Evolutionary conservation across 345 rosid genomes (phyloP).

Genomic region (Rhizophora apiculata): DNA sequence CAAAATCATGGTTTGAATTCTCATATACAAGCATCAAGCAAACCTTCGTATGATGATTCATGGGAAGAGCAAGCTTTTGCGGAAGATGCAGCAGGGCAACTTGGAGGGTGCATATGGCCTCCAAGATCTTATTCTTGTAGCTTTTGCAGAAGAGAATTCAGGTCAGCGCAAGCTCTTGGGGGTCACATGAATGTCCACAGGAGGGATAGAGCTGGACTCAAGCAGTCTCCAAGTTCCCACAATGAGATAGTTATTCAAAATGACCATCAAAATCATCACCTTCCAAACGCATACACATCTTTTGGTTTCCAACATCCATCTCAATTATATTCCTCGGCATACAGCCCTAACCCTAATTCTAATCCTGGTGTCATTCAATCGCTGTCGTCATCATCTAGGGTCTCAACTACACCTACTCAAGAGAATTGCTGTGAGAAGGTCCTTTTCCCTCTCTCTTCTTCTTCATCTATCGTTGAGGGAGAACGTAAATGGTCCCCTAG

Average conservation of each 20-base stretch:
- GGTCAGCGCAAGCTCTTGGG: slow-evolving; percentile 18
- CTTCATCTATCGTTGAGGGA: background rate
- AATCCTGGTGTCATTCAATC: background rate
- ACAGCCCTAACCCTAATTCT: slow-evolving; percentile 2
- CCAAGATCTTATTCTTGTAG: slow-evolving; percentile 8
- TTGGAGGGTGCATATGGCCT: slow-evolving; percentile 24
- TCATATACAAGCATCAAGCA: slow-evolving; percentile 28
- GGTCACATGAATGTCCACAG: slow-evolving; percentile 31
- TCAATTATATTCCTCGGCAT: slow-evolving; percentile 29
- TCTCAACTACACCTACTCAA: background rate
- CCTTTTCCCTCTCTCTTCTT: background rate
- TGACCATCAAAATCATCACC: slow-evolving; percentile 4
- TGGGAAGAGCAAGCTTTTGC: slow-evolving; percentile 41
- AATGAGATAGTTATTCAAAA: background rate
- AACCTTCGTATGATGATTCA: slow-evolving; percentile 46
- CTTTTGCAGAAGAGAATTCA: slow-evolving; percentile 10
- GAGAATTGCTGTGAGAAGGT: background rate
- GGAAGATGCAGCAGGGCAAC: slow-evolving; percentile 27
- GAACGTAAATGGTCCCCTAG: slow-evolving; percentile 1
- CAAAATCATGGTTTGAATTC: slow-evolving; percentile 36
- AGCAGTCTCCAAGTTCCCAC: background rate
- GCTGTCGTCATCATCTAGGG: background rate
- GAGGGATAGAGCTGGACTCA: slow-evolving; percentile 6
- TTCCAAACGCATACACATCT: slow-evolving; percentile 31
- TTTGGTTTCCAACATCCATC: slow-evolving; percentile 39